These are phyloP conservation scores for Plasmodium vivax DNA, from an alignment of 169 alveolate species.

Conservation along the genomic window DNA sequence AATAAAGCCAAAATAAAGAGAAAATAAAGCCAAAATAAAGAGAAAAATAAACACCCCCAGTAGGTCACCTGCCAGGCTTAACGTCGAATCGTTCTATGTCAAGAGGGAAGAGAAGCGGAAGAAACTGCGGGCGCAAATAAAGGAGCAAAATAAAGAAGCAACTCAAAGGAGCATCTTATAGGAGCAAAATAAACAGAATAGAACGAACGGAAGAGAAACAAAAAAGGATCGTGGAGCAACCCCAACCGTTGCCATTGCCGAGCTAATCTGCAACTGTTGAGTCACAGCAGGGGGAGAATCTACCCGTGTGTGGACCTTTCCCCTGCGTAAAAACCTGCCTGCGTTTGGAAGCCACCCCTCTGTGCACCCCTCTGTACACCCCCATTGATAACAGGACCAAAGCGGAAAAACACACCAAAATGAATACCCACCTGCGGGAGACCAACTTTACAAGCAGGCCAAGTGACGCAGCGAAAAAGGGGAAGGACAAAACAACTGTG, in stretches of 20 bases:
- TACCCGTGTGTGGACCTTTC: neutral
- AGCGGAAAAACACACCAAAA: neutral
- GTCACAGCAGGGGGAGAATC: neutral
- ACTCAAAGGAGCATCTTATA: neutral
- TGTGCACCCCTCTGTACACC: neutral
- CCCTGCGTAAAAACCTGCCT: neutral
- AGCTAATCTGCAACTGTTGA: neutral
- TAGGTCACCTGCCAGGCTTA: neutral
- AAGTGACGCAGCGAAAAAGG: neutral
- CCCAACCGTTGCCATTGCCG: neutral
- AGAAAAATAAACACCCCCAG: neutral
- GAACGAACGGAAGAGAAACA: neutral
- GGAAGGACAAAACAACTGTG: constrained; percentile 20
- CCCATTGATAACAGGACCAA: neutral
- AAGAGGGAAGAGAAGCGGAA: neutral
- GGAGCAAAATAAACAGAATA: neutral
- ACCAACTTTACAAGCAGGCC: neutral
- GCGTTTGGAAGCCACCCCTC: neutral
- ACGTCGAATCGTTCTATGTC: neutral
- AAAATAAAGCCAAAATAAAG: neutral
- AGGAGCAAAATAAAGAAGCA: neutral
- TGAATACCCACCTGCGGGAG: neutral
- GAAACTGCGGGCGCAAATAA: neutral
- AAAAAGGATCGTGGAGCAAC: neutral
- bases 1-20: neutral